Base-by-base conservation (phyloP, 2,329 filamentous ascomycete genomes). In the Aspergillus candidus region DNA sequence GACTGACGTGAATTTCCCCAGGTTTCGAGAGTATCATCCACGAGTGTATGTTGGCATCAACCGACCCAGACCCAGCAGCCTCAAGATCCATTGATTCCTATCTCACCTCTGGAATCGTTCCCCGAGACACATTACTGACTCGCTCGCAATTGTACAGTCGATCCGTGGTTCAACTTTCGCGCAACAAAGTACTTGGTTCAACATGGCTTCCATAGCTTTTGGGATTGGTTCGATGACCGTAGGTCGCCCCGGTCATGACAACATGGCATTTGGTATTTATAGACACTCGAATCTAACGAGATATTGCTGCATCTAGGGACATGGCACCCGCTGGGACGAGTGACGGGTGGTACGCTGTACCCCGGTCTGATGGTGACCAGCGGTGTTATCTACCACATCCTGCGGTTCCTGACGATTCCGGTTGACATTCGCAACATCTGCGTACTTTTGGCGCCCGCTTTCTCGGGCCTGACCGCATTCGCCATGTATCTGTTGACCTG, bases 141-240 rank as follows among this genome's bases (percentile, higher is more conserved):
- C 39, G 55, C 30, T 41, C 54, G 34, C 8, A 49, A 41, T 40
- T 62, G 35, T 65, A 31, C 38, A 98, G 91, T 98, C 73, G 93
- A 98, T 72, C 93, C 93, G 31, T 98, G 93, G 93, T 98, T 98
- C 76, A 98, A 98, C 72, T 98, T 98, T 72, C 80, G 93, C 70
- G 93, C 93, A 55, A 97, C 93, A 44, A 97, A 97, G 72, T 97
- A 98, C 64, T 80, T 98, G 44, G 88, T 98, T 44, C 81, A 91
- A 64, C 82, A 98, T 82, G 93, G 93, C 60, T 97, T 98, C 74
- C 94, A 95, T 71, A 89, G 86, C 69, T 98, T 98, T 68, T 98
- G 93, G 93, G 91, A 98, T 69, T 98, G 93, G 93, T 98, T 98
- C 65, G 93, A 98, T 71, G 93, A 98, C 76, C 84, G 93, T 84